A percentile compares a stretch with the other conserved stretches of the same genome.
Conservation (phyloP, 2,329 filamentous ascomycete genomes). For the Arachnopeziza araneosa region DNA sequence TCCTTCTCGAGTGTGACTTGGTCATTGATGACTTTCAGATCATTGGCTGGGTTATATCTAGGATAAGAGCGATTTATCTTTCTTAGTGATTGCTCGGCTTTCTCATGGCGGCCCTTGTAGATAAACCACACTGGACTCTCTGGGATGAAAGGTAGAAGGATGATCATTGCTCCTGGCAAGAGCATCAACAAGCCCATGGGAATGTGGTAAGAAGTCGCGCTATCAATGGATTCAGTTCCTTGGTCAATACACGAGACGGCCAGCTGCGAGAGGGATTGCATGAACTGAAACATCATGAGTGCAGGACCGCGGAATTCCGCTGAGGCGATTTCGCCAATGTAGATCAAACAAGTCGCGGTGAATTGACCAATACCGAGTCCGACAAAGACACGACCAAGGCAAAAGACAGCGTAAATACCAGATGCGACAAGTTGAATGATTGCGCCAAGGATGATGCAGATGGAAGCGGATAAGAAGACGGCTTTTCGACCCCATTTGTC, state of each 20-base stretch:
- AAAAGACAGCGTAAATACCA: slow-evolving; percentile 5
- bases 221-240: slow-evolving; percentile 23
- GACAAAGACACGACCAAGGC: slow-evolving; percentile 16
- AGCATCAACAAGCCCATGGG: slow-evolving; percentile 25
- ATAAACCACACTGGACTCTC: slow-evolving; percentile 31
- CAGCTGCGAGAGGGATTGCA: slow-evolving; percentile 34
- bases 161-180: slow-evolving; percentile 24
- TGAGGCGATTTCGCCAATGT: slow-evolving; percentile 34
- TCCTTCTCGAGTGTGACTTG: slow-evolving; percentile 21
- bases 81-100: slow-evolving; percentile 31
- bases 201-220: slow-evolving; percentile 29
- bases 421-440: slow-evolving; percentile 13
- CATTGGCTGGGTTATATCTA: slow-evolving; percentile 28
- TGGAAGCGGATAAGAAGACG: slow-evolving; percentile 28
- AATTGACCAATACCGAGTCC: slow-evolving; percentile 32
- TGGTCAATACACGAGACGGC: slow-evolving; percentile 33
- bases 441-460: slow-evolving; percentile 26
- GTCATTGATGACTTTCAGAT: slow-evolving; percentile 24
- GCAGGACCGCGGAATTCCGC: slow-evolving; percentile 31
- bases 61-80: slow-evolving; percentile 31
- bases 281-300: slow-evolving; percentile 38
- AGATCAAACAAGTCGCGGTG: slow-evolving; percentile 33
- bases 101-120: slow-evolving; percentile 23
- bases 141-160: slow-evolving; percentile 23
- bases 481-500: slow-evolving; percentile 32